Percentiles rank a stretch among this genome's conserved stretches.
Conservation (phyloP, 208 protist genomes). For the Trypanosoma melophagium region DNA sequence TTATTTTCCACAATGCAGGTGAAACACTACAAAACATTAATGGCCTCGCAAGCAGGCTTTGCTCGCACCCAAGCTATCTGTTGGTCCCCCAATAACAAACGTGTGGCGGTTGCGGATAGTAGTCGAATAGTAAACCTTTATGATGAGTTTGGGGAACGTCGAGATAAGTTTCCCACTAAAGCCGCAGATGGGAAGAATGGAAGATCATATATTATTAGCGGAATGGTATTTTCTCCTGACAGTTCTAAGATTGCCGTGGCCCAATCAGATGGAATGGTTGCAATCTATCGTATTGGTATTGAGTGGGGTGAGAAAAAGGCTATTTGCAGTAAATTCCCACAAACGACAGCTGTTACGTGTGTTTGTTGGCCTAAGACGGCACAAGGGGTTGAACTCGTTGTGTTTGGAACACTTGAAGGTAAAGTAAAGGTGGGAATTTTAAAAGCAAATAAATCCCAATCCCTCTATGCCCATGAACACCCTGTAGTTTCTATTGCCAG, state of each 20-base stretch:
- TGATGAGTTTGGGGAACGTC: conserved; percentile 94
- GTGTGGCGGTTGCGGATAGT: conserved; percentile 89
- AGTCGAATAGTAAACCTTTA: conserved; percentile 92
- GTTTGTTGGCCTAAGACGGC: conserved; percentile 91
- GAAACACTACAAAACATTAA: conserved; percentile 90
- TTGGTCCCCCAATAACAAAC: conserved; percentile 95
- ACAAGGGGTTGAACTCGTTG: conserved; percentile 92
- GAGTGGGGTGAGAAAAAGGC: conserved; percentile 97
- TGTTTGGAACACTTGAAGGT: conserved; percentile 94
- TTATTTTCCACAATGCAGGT: conserved; percentile 84
- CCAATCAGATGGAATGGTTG: conserved; percentile 96
- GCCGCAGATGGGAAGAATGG: conserved; percentile 84
- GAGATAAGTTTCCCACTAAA: conserved; percentile 95
- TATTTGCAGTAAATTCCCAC: conserved; percentile 97
- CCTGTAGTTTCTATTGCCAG: conserved; percentile 81
- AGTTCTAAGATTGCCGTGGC: conserved; percentile 94
- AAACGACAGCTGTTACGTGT: conserved; percentile 88
- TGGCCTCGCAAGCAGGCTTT: conserved; percentile 63
- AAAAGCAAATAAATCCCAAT: conserved; percentile 93
- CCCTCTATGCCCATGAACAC: conserved; percentile 92
- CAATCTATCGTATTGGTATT: conserved; percentile 95
- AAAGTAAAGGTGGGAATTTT: conserved; percentile 94
- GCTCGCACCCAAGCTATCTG: conserved; percentile 89
- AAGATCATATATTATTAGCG: conserved; percentile 87
- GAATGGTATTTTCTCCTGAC: conserved; percentile 96